Evolutionary conservation across 2,329 filamentous ascomycete species (phyloP), one percentile per base, ranked within the genome.

Genomic region (Fusarium phyllophilum): DNA sequence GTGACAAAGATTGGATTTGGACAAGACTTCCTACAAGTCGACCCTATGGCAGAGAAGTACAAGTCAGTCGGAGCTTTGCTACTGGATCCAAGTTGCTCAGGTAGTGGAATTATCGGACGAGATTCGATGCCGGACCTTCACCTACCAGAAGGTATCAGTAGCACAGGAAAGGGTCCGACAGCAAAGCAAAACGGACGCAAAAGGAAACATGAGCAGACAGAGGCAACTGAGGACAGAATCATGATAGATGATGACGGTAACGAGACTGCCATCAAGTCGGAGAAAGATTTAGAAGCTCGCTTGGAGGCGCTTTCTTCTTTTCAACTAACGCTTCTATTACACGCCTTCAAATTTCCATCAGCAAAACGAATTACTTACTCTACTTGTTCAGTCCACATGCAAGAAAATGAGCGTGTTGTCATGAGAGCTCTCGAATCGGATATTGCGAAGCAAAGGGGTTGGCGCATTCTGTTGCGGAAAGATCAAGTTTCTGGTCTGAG

Each of bases 41-140:
- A 96, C 67, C 94, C 95, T 0, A 75, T 82, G 3, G 87, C 89
- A 3, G 81, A 85, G 6, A 86, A 88, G 52, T 96, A 92, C 78
- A 83, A 83, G 52, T 85, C 90, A n/a, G 94, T 98, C n/a, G 90
- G 91, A 1, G 93, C 92, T 13, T 85, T 99, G 45, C 86, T 99
- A 1, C 87, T 99, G 5, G 96, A 99, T 80, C 96, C 96, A 0
- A 97, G 94, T 80, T 99, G 96, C 81, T 98, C 95, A 3, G 96
- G 96, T 1, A 98, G 94, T 79, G 96, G 96, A 2, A 99, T 99
- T 63, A 90, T 98, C 31, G 94, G 95, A 6, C 89, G 96, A 26
- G 95, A 98, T 76, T 93, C 95, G 51, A 89, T 92, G 80, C 91
- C 94, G 9, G 83, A 89, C 72, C 82, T 96, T 45, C 86, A 91